phyloP scores from a whole-genome alignment of 2,329 filamentous ascomycete species.

The Penicillium corylophilum region DNA sequence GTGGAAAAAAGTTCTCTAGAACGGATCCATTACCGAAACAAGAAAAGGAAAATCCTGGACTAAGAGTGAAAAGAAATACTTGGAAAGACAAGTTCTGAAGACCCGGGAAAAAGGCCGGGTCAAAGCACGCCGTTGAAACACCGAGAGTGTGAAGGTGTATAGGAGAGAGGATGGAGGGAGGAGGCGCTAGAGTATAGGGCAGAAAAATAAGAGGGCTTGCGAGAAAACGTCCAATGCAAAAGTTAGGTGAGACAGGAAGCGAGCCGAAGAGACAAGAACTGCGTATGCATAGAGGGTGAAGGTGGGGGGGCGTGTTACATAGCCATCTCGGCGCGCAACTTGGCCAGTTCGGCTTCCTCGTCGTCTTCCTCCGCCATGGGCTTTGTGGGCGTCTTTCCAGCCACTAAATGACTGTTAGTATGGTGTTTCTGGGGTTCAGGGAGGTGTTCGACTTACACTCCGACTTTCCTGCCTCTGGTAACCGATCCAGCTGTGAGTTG shows the following conservation, averaged over 20 bases:
- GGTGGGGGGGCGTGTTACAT: slow-evolving; percentile 58
- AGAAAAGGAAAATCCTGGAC: background rate
- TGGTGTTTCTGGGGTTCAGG: background rate
- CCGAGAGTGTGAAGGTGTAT: slow-evolving; percentile 15
- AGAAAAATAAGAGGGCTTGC: slow-evolving; percentile 17
- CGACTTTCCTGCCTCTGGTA: slow-evolving; percentile 72
- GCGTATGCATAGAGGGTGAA: slow-evolving; percentile 3
- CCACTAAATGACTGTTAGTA: slow-evolving; percentile 29
- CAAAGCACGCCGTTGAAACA: background rate
- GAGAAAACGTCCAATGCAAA: slow-evolving; percentile 20
- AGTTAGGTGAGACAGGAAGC: slow-evolving; percentile 7
- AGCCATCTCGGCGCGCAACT: slow-evolving; percentile 94
- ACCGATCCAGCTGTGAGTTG: slow-evolving; percentile 69
- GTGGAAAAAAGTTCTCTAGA: background rate
- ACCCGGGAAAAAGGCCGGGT: background rate
- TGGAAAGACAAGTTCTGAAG: background rate
- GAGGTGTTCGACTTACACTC: slow-evolving; percentile 63
- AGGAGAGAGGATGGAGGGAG: slow-evolving; percentile 3
- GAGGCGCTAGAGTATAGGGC: slow-evolving; percentile 10
- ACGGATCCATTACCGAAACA: background rate
- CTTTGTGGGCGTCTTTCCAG: slow-evolving; percentile 42
- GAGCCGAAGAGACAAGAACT: slow-evolving; percentile 5
- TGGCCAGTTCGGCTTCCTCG: slow-evolving; percentile 91
- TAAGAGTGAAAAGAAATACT: background rate
- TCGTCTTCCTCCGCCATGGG: slow-evolving; percentile 71